These are phyloP conservation scores for Rhizophagus prolifer DNA, from an alignment of 192 early-diverging fungal species.

Conservation along the genomic window DNA sequence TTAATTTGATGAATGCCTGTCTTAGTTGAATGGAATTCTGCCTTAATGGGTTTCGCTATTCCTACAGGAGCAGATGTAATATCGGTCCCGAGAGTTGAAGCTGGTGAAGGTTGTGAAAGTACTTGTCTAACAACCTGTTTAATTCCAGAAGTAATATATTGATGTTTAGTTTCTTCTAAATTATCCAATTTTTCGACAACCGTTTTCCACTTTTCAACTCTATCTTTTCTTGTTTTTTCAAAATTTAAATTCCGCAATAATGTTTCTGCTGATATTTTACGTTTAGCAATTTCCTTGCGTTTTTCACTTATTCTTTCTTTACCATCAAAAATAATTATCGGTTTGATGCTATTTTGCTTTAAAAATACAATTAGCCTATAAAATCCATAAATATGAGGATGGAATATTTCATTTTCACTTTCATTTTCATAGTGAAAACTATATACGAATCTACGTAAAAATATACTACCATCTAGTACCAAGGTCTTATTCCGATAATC, in stretches of 20 bases:
- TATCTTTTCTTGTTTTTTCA: constrained; percentile 37
- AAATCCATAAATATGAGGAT: constrained; percentile 61
- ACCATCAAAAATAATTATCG: constrained; percentile 75
- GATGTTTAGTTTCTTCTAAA: background rate
- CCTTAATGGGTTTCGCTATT: background rate
- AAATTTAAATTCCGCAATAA: constrained; percentile 35
- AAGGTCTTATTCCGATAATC: constrained; percentile 45
- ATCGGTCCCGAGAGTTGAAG: background rate
- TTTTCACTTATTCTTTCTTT: constrained; percentile 50
- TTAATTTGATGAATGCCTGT: too few relatives aligned
- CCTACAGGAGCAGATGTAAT: background rate
- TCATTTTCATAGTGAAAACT: constrained; percentile 25
- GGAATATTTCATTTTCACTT: constrained; percentile 36
- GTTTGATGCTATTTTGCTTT: constrained; percentile 52
- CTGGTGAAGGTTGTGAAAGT: background rate
- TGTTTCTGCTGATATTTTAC: constrained; percentile 35
- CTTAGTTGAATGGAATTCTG: too few relatives aligned
- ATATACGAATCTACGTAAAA: constrained; percentile 55
- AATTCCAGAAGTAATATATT: constrained; percentile 20
- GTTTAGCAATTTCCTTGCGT: constrained; percentile 41
- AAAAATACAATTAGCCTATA: constrained; percentile 52
- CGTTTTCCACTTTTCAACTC: constrained; percentile 32
- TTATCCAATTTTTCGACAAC: constrained; percentile 13
- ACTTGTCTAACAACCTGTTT: background rate
- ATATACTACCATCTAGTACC: constrained; percentile 57